Evolutionary conservation across 1,284 basidiomycete genomes (phyloP).

Genomic region (Trametes polyzona): DNA sequence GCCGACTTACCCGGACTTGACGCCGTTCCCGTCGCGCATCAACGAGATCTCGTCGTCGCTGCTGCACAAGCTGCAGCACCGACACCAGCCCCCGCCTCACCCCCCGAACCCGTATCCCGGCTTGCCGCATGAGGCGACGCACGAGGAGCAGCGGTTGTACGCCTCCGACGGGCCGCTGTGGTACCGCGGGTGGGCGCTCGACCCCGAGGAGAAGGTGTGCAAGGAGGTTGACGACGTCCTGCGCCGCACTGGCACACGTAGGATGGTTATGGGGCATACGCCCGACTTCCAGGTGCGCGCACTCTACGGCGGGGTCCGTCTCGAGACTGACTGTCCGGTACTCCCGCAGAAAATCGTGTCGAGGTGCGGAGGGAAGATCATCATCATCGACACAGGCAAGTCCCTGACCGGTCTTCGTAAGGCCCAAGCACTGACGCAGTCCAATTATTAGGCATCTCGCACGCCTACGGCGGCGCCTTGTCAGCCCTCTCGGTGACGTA

Average conservation of each 20-base stretch:
- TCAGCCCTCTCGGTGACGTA: conserved; percentile 88
- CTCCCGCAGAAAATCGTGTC: conserved; percentile 68
- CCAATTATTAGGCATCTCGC: conserved; percentile 91
- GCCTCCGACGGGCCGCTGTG: conserved; percentile 81
- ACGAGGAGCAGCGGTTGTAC: conserved; percentile 75
- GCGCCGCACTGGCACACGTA: conserved; percentile 72
- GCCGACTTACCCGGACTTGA: conserved; percentile 70
- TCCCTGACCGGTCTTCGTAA: no score
- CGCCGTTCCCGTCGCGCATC: conserved; percentile 81
- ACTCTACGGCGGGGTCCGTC: background rate
- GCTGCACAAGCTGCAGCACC: conserved; percentile 64
- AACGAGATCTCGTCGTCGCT: conserved; percentile 74
- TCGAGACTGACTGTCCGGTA: background rate
- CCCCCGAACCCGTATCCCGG: conserved; percentile 82
- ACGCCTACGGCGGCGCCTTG: conserved; percentile 89
- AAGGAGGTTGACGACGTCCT: conserved; percentile 70
- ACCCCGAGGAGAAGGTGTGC: conserved; percentile 73
- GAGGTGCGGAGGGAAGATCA: conserved; percentile 83
- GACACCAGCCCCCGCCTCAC: conserved; percentile 72
- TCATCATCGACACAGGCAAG: conserved; percentile 87
- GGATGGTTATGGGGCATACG: conserved; percentile 95
- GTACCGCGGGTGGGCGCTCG: conserved; percentile 89
- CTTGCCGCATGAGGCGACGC: conserved; percentile 67
- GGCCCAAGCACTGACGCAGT: no score
- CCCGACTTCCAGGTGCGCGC: conserved; percentile 75